phyloP scores from a whole-genome alignment of 495 filamentous ascomycete species.

The Aspergillus cavernicola region DNA sequence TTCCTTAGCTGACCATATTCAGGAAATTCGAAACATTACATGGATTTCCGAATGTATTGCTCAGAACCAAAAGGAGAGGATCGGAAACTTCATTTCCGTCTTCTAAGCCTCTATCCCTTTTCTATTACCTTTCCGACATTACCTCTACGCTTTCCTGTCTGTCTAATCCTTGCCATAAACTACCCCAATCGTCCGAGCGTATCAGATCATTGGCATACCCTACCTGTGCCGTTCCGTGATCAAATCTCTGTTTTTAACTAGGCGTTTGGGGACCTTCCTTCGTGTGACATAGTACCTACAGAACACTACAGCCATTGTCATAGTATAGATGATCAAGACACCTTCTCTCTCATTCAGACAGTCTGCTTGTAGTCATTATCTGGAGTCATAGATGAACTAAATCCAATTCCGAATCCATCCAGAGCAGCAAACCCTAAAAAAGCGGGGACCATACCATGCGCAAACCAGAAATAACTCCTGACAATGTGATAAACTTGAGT shows the following conservation, averaged over 20 bases:
- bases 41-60: conserved; percentile 99
- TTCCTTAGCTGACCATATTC: conserved; percentile 20
- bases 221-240: conserved; percentile 8
- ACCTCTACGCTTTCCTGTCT: conserved; percentile 7
- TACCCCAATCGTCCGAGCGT: conserved; percentile 28
- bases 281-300: conserved; percentile 29
- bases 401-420: no score
- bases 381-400: no score
- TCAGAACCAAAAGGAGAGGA: conserved; percentile 98
- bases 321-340: conserved; percentile 4
- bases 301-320: conserved; percentile 5
- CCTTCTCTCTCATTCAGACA: not conserved
- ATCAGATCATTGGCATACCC: conserved; percentile 22
- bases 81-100: conserved; percentile 97
- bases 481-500: no score
- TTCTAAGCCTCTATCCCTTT: conserved; percentile 50
- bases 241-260: conserved; percentile 14
- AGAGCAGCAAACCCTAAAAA: no score
- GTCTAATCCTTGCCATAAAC: conserved; percentile 10
- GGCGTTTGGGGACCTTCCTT: conserved; percentile 31
- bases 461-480: no score
- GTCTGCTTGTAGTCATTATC: no score
- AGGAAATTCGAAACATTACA: conserved; percentile 99
- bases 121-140: not conserved
- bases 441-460: no score